A percentile compares a stretch with the other conserved stretches of the same genome.
These are phyloP conservation scores for Fraxinus pennsylvanica DNA, from an alignment of 257 asterid genomes.

Conservation along the genomic window DNA sequence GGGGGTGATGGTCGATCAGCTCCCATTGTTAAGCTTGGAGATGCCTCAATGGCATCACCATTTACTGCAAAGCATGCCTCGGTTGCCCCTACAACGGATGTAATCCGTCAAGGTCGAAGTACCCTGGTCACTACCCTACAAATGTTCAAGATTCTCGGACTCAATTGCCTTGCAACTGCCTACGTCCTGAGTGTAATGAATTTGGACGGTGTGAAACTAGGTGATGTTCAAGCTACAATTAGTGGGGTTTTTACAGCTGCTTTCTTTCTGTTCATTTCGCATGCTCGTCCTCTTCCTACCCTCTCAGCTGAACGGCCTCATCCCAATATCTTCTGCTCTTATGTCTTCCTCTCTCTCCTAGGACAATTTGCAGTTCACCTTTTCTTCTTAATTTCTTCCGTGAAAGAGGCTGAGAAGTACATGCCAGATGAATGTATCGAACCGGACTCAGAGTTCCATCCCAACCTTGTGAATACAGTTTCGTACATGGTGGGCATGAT, in stretches of 20 bases:
- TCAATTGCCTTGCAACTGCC: conserved; percentile 97
- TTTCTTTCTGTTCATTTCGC: conserved; percentile 87
- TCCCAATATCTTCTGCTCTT: conserved; percentile 89
- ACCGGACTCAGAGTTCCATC: conserved; percentile 89
- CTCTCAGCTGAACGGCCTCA: conserved; percentile 96
- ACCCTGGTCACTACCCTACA: conserved; percentile 96
- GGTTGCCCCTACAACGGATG: conserved; percentile 83
- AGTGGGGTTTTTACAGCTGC: conserved; percentile 98
- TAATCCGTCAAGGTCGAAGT: conserved; percentile 97
- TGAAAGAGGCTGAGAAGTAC: conserved; percentile 84
- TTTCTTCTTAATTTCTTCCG: conserved; percentile 76
- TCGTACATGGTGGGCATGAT: conserved; percentile 97
- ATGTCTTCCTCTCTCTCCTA: conserved; percentile 84
- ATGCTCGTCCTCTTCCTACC: conserved; percentile 82
- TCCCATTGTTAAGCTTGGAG: conserved; percentile 90
- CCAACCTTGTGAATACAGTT: conserved; percentile 92
- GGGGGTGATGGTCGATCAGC: conserved; percentile 77
- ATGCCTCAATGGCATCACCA: conserved; percentile 98
- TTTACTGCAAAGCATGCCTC: conserved; percentile 98
- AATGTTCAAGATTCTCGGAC: conserved; percentile 98
- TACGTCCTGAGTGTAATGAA: conserved; percentile 94
- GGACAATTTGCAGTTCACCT: conserved; percentile 89
- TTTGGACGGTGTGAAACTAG: conserved; percentile 92
- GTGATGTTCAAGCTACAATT: conserved; percentile 94
- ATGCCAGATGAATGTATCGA: conserved; percentile 97